Base-by-base conservation (phyloP, 2,329 filamentous ascomycete species). In the Tolypocladium inflatum region DNA sequence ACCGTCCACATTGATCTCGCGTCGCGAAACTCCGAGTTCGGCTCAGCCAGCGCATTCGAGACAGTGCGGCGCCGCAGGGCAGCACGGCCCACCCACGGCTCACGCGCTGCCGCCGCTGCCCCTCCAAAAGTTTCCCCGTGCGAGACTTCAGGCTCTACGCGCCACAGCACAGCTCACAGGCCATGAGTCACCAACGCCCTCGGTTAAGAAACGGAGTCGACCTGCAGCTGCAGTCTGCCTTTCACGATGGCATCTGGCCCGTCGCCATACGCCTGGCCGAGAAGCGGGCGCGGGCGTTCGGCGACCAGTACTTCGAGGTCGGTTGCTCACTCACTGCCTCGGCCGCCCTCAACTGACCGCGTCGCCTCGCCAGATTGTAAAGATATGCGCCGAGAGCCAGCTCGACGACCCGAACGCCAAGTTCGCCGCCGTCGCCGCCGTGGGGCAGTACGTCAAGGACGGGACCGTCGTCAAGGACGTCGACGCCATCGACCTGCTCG, bases 221-320 rank as follows among this genome's bases (percentile, higher is more conserved):
- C 62, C 71, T 80, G 55, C 78, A 81, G 71, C 73, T 85, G 11
- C 78, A 83, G 70, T 74, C 76, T 17, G 80, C 80, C 56, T 85
- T 82, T 58, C 73, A 74, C 45, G 79, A 82, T 57, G 73, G 77
- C 55, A 81, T 80, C 67, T 85, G 81, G 82, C 63, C 72, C 21
- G 70, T 71, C 19, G 80, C 77, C 56, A 71, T 78, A 33, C 79
- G 77, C 35, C 72, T 83, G 17, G 81, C 82, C 17, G 78, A 80
- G 61, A 79, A 81, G 68, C 73, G 79, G 35, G 71, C 73, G 58
- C 77, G 76, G 62, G 68, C 73, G 2, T 74, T 73, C 48, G 80
- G 81, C 55, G 81, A 84, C 48, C 72, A 78, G 9, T 85, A 84
- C 64, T 84, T 80, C 63, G 76, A 82, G 71, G 80, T 83, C 64